These are phyloP conservation scores for Aegle marmelos DNA, from an alignment of 345 rosid species.

Conservation along the genomic window DNA sequence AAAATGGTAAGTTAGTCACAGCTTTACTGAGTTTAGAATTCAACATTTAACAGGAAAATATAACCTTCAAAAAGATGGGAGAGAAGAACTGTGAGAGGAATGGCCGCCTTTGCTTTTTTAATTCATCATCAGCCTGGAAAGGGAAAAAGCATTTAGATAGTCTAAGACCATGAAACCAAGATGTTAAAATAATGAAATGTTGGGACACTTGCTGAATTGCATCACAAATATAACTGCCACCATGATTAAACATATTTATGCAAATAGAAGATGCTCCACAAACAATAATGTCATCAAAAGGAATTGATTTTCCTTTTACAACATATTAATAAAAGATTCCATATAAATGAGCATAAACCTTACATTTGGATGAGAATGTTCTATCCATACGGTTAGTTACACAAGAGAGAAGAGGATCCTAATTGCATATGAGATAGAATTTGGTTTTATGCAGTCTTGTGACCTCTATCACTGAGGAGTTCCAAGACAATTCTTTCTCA, in stretches of 20 bases:
- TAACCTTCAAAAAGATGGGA: slow-evolving; percentile 85
- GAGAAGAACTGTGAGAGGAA: slow-evolving; percentile 76
- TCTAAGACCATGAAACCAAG: background rate
- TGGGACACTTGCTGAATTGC: background rate
- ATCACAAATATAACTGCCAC: background rate
- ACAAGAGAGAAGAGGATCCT: background rate
- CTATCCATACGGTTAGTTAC: background rate
- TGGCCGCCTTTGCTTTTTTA: slow-evolving; percentile 65
- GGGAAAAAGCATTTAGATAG: background rate
- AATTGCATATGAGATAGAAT: background rate
- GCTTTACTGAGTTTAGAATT: background rate
- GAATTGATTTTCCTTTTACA: background rate
- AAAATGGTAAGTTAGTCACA: slow-evolving; percentile 12
- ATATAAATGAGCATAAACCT: background rate
- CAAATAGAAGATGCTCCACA: background rate
- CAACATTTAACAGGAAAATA: background rate
- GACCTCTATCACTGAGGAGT: background rate
- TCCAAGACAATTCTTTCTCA: background rate
- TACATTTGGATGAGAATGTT: background rate
- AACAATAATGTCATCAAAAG: background rate
- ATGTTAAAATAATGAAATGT: background rate
- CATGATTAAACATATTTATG: background rate
- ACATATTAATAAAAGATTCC: background rate
- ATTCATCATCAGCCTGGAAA: slow-evolving; percentile 62
- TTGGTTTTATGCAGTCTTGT: background rate